A percentile compares a stretch with the other conserved stretches of the same genome.
phyloP scores from a whole-genome alignment of 345 rosid genomes.

The Eucalyptus erythrocorys region DNA sequence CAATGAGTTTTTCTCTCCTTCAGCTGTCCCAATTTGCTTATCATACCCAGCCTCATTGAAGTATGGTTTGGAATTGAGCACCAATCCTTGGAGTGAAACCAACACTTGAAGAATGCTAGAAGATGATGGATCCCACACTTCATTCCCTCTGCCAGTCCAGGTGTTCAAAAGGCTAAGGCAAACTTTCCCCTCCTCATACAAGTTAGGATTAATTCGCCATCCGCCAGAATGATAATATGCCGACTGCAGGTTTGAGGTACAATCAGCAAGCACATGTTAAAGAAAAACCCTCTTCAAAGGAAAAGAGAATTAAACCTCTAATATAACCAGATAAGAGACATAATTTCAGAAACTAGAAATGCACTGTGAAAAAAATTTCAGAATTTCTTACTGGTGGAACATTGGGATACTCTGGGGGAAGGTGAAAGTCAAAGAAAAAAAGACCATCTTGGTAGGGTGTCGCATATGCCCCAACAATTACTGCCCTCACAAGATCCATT shows the following conservation, averaged over 20 bases:
- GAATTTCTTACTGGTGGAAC: constrained; percentile 69
- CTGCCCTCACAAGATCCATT: constrained; percentile 94
- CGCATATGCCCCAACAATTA: constrained; percentile 87
- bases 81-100: constrained; percentile 96
- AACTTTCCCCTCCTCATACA: constrained; percentile 94
- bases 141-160: constrained; percentile 94
- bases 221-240: constrained; percentile 97
- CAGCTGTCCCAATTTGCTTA: constrained; percentile 87
- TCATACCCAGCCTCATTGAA: constrained; percentile 99
- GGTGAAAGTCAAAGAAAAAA: constrained; percentile 93
- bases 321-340: neutral
- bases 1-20: constrained; percentile 92
- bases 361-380: neutral
- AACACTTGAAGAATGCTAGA: constrained; percentile 98
- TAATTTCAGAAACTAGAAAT: neutral
- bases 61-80: constrained; percentile 92
- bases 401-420: constrained; percentile 78
- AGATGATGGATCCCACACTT: constrained; percentile 90
- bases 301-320: neutral
- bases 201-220: constrained; percentile 92
- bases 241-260: constrained; percentile 37
- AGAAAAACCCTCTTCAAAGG: neutral
- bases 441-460: constrained; percentile 99
- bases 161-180: constrained; percentile 98
- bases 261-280: neutral